These are phyloP conservation scores for Nicotiana obtusifolia DNA, from an alignment of 257 asterid genomes.

Conservation along the genomic window DNA sequence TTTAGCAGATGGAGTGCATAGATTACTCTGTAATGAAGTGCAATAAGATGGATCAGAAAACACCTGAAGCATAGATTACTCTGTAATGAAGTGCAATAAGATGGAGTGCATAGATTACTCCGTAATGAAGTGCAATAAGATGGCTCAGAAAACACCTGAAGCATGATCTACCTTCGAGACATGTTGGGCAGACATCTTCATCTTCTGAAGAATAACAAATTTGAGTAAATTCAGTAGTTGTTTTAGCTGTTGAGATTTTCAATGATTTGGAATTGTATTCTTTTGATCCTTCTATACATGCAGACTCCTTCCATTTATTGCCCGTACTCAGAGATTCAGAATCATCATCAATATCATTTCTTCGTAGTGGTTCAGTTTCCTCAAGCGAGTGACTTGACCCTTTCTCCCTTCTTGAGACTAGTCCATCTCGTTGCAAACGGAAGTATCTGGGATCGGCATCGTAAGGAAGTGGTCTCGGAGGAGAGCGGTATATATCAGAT, in stretches of 20 bases:
- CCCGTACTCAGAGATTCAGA: slow-evolving; percentile 44
- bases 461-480: slow-evolving; percentile 94
- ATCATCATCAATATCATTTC: slow-evolving; percentile 55
- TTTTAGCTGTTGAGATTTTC: slow-evolving; percentile 44
- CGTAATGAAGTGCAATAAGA: neutral
- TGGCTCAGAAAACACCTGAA: neutral
- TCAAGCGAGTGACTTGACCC: slow-evolving; percentile 72
- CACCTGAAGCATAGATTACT: neutral
- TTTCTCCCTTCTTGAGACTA: slow-evolving; percentile 74
- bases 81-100: neutral
- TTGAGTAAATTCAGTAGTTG: slow-evolving; percentile 51
- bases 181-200: slow-evolving; percentile 95
- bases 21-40: neutral
- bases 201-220: slow-evolving; percentile 67
- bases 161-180: slow-evolving; percentile 73
- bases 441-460: slow-evolving; percentile 74
- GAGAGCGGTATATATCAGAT: slow-evolving; percentile 73
- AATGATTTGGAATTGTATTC: slow-evolving; percentile 47
- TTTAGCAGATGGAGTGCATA: slow-evolving; percentile 2
- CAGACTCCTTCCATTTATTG: slow-evolving; percentile 55
- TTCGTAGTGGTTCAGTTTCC: slow-evolving; percentile 72
- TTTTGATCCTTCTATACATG: slow-evolving; percentile 49
- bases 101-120: neutral
- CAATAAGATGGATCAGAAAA: neutral
- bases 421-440: slow-evolving; percentile 63